Evolutionary conservation across 1,284 basidiomycete genomes (phyloP).

Genomic region (Albatrellus sp.): DNA sequence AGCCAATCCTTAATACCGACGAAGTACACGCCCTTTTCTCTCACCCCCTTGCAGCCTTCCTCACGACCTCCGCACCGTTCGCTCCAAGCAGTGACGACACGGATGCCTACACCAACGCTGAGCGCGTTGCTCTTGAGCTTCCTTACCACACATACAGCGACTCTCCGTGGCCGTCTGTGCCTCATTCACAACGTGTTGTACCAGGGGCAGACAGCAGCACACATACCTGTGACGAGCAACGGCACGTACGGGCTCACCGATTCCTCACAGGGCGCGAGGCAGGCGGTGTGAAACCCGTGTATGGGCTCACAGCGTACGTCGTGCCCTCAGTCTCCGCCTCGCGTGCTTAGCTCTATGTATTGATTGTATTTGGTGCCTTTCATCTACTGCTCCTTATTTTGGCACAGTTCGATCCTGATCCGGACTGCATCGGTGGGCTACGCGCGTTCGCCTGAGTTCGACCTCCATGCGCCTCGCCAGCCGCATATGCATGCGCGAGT

Average conservation of each 20-base stretch:
- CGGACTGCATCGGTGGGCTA: conserved; percentile 58
- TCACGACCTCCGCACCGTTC: conserved; percentile 41
- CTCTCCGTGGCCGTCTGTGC: conserved; percentile 33
- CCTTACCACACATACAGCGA: conserved; percentile 59
- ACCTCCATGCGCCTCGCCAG: conserved; percentile 41
- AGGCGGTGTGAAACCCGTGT: conserved; percentile 73
- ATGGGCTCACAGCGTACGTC: conserved; percentile 69
- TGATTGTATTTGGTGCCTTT: not conserved
- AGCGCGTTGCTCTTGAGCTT: conserved; percentile 40
- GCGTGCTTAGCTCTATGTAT: not conserved
- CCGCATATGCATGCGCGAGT: conserved; percentile 44
- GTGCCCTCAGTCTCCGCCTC: not conserved
- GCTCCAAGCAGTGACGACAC: conserved; percentile 3
- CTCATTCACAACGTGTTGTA: conserved; percentile 1
- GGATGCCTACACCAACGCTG: conserved; percentile 18
- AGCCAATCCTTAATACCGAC: conserved; percentile 68
- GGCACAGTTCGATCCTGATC: conserved; percentile 56
- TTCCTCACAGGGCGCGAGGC: conserved; percentile 77
- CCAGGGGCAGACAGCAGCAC: conserved; percentile 15
- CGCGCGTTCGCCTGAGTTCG: conserved; percentile 49
- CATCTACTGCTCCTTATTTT: not conserved
- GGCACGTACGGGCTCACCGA: conserved; percentile 47
- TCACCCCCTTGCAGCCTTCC: conserved; percentile 65
- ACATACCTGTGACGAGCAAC: conserved; percentile 11
- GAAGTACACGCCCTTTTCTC: conserved; percentile 77